These are phyloP conservation scores for Bombardia bombarda DNA, from an alignment of 495 filamentous ascomycete genomes.

Conservation along the genomic window DNA sequence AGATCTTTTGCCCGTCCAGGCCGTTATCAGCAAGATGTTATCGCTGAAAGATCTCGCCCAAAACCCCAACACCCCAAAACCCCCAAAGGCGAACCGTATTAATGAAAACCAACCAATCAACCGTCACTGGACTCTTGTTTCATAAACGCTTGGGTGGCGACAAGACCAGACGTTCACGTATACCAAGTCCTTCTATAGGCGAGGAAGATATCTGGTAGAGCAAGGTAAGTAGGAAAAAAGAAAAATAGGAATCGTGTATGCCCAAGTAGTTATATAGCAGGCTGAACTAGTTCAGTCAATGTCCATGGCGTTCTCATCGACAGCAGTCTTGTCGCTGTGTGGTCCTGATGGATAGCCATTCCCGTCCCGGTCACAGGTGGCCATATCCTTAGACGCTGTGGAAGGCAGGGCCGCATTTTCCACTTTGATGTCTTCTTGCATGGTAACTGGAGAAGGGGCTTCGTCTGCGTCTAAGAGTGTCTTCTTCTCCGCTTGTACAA, in stretches of 20 bases:
- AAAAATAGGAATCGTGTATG: neutral
- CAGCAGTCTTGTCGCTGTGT: slow-evolving; percentile 12
- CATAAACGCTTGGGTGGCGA: neutral
- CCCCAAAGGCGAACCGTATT: too few species aligned
- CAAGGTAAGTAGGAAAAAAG: neutral
- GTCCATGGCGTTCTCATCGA: slow-evolving; percentile 16
- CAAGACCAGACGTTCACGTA: too few species aligned
- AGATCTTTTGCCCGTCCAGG: too few species aligned
- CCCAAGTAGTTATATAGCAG: neutral
- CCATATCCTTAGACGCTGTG: slow-evolving; percentile 12
- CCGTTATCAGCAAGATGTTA: too few species aligned
- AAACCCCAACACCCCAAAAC: too few species aligned
- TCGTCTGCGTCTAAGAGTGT: slow-evolving; percentile 5
- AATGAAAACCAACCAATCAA: too few species aligned
- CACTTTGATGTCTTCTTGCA: slow-evolving; percentile 1
- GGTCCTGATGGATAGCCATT: slow-evolving; percentile 10
- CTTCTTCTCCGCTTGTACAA: slow-evolving; percentile 16
- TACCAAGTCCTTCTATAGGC: too few species aligned
- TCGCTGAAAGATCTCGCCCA: too few species aligned
- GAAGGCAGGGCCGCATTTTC: slow-evolving; percentile 6
- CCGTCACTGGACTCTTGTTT: too few species aligned
- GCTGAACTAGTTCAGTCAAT: slow-evolving; percentile 3
- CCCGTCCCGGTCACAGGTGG: neutral
- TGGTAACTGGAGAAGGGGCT: slow-evolving; percentile 4
- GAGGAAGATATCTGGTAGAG: too few species aligned